Evolutionary conservation across 495 filamentous ascomycete species (phyloP).

Genomic region (Penicillium canescens): DNA sequence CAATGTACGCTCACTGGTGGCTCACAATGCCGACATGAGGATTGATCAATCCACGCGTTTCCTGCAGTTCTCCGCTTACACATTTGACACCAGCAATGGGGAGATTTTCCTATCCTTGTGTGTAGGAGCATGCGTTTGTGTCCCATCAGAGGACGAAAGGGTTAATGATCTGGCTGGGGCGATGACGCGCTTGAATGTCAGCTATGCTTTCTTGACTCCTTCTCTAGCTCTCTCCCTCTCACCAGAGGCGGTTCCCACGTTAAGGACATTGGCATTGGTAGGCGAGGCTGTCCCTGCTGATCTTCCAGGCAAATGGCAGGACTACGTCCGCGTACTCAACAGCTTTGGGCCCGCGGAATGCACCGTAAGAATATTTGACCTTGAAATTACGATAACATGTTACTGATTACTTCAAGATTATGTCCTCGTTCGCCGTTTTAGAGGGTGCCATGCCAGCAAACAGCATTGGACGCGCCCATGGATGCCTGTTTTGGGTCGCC

Average conservation of each 20-base stretch:
- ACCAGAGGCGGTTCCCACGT: slow-evolving; percentile 30
- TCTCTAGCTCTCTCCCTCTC: slow-evolving; percentile 36
- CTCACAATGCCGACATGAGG: slow-evolving; percentile 5
- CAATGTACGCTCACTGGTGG: slow-evolving; percentile 45
- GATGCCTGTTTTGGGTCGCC: slow-evolving; percentile 33
- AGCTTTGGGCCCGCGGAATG: slow-evolving; percentile 58
- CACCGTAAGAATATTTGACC: slow-evolving; percentile 2
- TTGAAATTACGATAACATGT: no score
- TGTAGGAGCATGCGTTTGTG: slow-evolving; percentile 26
- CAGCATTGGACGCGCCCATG: neutral
- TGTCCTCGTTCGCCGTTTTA: neutral
- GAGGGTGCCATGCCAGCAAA: neutral
- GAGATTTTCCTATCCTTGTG: slow-evolving; percentile 23
- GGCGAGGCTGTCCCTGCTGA: slow-evolving; percentile 35
- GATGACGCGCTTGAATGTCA: slow-evolving; percentile 34
- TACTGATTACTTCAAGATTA: neutral
- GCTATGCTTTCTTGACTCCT: slow-evolving; percentile 41
- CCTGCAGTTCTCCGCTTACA: slow-evolving; percentile 18
- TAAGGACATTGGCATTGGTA: slow-evolving; percentile 34
- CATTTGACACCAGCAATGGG: slow-evolving; percentile 22
- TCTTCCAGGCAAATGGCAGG: slow-evolving; percentile 35
- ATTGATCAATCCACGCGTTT: slow-evolving; percentile 32
- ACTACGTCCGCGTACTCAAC: slow-evolving; percentile 35
- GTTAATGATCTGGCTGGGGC: slow-evolving; percentile 33
- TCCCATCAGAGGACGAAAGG: slow-evolving; percentile 29